Conservation (phyloP, 192 early-diverging fungal species). For the Rhizophlyctis rosea region DNA sequence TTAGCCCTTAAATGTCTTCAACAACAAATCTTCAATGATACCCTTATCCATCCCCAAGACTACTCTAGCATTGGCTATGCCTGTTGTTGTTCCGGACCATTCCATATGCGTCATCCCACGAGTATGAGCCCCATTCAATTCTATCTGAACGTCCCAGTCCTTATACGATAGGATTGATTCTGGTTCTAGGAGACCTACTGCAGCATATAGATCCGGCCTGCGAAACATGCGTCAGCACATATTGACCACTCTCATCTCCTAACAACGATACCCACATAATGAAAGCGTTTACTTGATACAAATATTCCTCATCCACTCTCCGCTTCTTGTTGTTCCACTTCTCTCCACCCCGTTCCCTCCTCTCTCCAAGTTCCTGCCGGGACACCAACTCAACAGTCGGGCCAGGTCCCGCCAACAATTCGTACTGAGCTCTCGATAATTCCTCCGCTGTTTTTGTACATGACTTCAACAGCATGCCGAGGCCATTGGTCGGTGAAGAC, state of each 20-base stretch:
- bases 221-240: neutral
- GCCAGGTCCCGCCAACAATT: slow-evolving; percentile 17
- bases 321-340: slow-evolving; percentile 3
- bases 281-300: slow-evolving; percentile 20
- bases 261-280: slow-evolving; percentile 27
- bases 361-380: slow-evolving; percentile 10
- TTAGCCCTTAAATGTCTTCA: slow-evolving; percentile 34
- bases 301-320: slow-evolving; percentile 22
- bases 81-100: slow-evolving; percentile 26
- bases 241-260: neutral
- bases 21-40: slow-evolving; percentile 19
- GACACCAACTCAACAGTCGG: slow-evolving; percentile 14
- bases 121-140: slow-evolving; percentile 30
- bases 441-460: slow-evolving; percentile 17
- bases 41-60: slow-evolving; percentile 32
- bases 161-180: slow-evolving; percentile 23
- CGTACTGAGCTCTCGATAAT: slow-evolving; percentile 24
- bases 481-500: slow-evolving; percentile 10
- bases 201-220: slow-evolving; percentile 30
- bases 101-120: slow-evolving; percentile 36
- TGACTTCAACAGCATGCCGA: slow-evolving; percentile 15
- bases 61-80: slow-evolving; percentile 25
- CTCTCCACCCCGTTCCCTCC: slow-evolving; percentile 7
- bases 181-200: slow-evolving; percentile 23
- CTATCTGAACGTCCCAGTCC: slow-evolving; percentile 37